Conservation (phyloP, 2,329 filamentous ascomycete species). For the Monosporascus sp. region DNA sequence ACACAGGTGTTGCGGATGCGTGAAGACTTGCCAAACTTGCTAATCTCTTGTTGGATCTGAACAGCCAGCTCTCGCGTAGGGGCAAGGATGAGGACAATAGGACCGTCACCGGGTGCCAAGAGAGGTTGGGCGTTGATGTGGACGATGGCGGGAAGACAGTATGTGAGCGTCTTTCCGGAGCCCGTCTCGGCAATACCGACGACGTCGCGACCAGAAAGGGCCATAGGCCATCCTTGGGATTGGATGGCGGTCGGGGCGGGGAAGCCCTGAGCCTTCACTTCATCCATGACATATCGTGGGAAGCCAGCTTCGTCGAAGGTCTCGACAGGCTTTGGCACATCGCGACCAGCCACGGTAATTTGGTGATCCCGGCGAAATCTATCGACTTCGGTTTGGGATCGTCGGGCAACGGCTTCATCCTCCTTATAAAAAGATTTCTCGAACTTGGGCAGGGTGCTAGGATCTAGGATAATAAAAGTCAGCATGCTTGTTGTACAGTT, state of each 20-base stretch:
- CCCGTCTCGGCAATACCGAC: slow-evolving; percentile 99
- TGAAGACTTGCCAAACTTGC: slow-evolving; percentile 96
- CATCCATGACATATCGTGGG: slow-evolving; percentile 93
- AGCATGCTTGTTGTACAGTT: slow-evolving; percentile 18
- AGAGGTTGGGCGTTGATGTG: slow-evolving; percentile 99
- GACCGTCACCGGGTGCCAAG: slow-evolving; percentile 88
- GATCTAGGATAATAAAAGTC: slow-evolving; percentile 49
- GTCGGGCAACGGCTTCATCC: slow-evolving; percentile 68
- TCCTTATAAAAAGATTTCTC: slow-evolving; percentile 99
- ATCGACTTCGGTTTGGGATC: slow-evolving; percentile 74
- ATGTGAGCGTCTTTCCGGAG: slow-evolving; percentile 97
- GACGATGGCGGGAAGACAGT: slow-evolving; percentile 95
- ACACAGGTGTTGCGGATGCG: slow-evolving; percentile 98
- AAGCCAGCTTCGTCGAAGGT: slow-evolving; percentile 98
- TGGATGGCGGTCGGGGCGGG: slow-evolving; percentile 91
- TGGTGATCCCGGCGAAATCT: slow-evolving; percentile 81
- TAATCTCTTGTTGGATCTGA: slow-evolving; percentile 97
- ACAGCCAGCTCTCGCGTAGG: slow-evolving; percentile 97
- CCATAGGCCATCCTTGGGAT: slow-evolving; percentile 98
- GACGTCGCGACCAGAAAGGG: slow-evolving; percentile 93
- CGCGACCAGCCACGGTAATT: slow-evolving; percentile 73
- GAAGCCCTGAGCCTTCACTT: slow-evolving; percentile 98
- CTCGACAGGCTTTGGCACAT: slow-evolving; percentile 90
- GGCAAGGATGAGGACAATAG: slow-evolving; percentile 92
- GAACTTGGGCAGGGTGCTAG: slow-evolving; percentile 81